Evolutionary conservation across 2,329 filamentous ascomycete genomes (phyloP).

Genomic region (Trichophyton benhamiae): DNA sequence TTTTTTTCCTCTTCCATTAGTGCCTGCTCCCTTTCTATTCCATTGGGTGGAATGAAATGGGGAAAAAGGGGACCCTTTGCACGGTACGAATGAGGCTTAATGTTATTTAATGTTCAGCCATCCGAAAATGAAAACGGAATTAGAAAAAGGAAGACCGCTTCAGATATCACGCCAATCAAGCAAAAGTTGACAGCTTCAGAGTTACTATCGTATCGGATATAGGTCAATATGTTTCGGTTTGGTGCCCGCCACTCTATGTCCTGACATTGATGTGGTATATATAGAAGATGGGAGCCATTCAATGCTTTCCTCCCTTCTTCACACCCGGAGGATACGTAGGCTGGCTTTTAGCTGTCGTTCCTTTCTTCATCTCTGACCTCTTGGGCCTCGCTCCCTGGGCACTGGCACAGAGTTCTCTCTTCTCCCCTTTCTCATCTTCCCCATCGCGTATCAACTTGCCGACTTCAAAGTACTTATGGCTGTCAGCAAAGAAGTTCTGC

Average conservation of each 20-base stretch:
- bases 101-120: constrained; percentile 2
- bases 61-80: not conserved
- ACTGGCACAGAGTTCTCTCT: constrained; percentile 54
- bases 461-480: constrained; percentile 68
- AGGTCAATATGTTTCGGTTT: not conserved
- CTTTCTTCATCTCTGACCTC: constrained; percentile 26
- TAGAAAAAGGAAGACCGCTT: not conserved
- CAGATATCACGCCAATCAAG: not conserved
- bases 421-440: constrained; percentile 39
- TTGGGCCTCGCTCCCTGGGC: constrained; percentile 57
- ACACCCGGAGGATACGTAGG: constrained; percentile 4
- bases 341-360: constrained; percentile 13
- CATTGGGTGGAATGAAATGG: not conserved
- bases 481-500: constrained; percentile 69
- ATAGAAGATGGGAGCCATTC: not conserved
- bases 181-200: not conserved
- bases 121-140: constrained; percentile 2
- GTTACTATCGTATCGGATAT: not conserved
- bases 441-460: constrained; percentile 57
- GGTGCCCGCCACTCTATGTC: not conserved
- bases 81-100: constrained; percentile 1
- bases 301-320: not conserved
- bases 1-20: not conserved
- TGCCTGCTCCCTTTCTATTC: not conserved
- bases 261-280: not conserved